Evolutionary conservation across 305 asterid genomes (phyloP).

Genomic region (Nicotiana rustica): DNA sequence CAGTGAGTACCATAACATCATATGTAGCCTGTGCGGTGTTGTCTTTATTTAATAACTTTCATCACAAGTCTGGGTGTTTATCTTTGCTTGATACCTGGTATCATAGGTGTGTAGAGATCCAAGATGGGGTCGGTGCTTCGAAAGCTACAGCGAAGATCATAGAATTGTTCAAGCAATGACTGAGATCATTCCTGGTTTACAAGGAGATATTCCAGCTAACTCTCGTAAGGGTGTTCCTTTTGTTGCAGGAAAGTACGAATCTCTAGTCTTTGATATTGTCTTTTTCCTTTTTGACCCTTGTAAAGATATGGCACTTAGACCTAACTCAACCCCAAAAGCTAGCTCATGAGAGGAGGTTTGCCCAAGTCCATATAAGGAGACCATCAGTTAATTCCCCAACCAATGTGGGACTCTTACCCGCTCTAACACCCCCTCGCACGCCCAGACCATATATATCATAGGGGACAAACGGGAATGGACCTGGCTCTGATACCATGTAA

Average conservation of each 20-base stretch:
- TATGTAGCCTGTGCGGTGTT: background rate
- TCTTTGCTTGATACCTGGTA: background rate
- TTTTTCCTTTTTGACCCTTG: background rate
- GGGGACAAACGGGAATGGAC: too few species aligned
- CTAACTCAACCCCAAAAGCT: too few species aligned
- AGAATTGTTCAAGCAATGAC: conserved; percentile 62
- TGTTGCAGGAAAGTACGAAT: conserved; percentile 56
- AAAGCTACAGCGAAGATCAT: conserved; percentile 65
- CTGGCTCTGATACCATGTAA: too few species aligned
- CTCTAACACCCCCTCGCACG: too few species aligned
- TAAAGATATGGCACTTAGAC: too few species aligned
- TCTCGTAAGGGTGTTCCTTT: conserved; percentile 50
- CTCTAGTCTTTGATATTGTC: background rate
- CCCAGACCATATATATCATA: too few species aligned
- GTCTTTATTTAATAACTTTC: background rate
- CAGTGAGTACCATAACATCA: conserved; percentile 35
- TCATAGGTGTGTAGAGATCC: conserved; percentile 71
- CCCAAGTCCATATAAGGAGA: too few species aligned
- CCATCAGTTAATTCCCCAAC: too few species aligned
- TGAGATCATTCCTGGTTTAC: conserved; percentile 62
- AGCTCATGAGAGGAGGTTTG: too few species aligned
- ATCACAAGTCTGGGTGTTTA: background rate
- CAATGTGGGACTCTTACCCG: too few species aligned
- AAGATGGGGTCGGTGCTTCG: conserved; percentile 73
- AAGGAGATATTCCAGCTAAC: conserved; percentile 55